These are phyloP conservation scores for Syncephalastrum sp. DNA, from an alignment of 371 early-diverging fungal species.

Conservation along the genomic window DNA sequence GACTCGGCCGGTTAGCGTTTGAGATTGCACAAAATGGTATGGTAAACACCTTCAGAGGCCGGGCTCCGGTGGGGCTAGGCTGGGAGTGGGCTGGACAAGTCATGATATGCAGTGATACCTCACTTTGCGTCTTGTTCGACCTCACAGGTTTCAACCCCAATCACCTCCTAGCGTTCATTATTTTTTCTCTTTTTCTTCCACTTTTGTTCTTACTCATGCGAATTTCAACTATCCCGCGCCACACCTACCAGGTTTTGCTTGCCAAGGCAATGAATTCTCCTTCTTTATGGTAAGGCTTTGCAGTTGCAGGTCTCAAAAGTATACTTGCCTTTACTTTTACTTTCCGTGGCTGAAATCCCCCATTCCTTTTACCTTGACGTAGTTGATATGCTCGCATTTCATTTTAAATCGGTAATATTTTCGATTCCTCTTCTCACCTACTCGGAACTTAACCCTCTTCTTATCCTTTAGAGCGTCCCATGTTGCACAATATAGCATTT, in stretches of 20 bases:
- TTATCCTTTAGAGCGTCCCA: too few relatives aligned
- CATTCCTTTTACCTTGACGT: not conserved
- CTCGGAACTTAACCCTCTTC: too few relatives aligned
- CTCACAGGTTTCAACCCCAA: not conserved
- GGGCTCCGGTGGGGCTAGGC: too few relatives aligned
- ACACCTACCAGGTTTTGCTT: conserved; percentile 63
- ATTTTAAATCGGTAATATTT: conserved; percentile 69
- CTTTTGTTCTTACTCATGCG: too few relatives aligned
- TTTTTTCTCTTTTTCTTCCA: too few relatives aligned
- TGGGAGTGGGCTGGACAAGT: too few relatives aligned
- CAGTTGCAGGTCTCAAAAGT: too few relatives aligned
- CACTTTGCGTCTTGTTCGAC: not conserved
- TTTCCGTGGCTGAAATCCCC: too few relatives aligned
- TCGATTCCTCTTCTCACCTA: too few relatives aligned
- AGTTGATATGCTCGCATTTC: conserved; percentile 86
- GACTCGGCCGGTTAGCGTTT: conserved; percentile 87
- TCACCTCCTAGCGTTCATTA: not conserved
- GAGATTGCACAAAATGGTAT: conserved; percentile 75
- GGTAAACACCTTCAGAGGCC: not conserved
- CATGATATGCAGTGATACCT: not conserved
- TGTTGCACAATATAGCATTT: conserved; percentile 62
- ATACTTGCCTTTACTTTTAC: too few relatives aligned
- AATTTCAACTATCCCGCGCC: too few relatives aligned
- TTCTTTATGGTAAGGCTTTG: conserved; percentile 62
- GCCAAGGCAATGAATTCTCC: conserved; percentile 85